Evolutionary conservation across 805 yeast genomes (phyloP).

Genomic region (Kurtzmaniella fragi): DNA sequence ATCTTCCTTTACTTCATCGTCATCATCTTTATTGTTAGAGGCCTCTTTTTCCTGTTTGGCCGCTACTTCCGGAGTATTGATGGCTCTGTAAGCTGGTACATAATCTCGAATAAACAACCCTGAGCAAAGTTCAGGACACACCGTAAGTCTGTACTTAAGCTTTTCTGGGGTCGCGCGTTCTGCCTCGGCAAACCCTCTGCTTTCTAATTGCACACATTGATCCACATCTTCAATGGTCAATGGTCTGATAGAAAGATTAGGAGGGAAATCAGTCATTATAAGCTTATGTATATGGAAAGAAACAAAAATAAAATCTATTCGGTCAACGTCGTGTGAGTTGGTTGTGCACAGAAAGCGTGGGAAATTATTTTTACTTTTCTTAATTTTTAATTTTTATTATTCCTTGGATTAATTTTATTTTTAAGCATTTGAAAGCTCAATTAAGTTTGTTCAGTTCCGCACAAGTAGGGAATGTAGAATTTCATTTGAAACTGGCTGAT

Average conservation of each 20-base stretch:
- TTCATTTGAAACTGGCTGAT: too few relatives aligned
- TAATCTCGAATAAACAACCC: constrained; percentile 81
- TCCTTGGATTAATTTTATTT: too few relatives aligned
- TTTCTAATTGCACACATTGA: constrained; percentile 58
- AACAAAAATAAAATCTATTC: background rate
- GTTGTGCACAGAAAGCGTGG: background rate
- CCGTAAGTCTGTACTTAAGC: constrained; percentile 60
- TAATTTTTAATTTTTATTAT: too few relatives aligned
- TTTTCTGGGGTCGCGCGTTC: constrained; percentile 69
- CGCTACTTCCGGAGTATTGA: constrained; percentile 38
- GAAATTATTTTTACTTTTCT: background rate
- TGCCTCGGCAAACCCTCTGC: constrained; percentile 58
- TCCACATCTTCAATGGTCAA: constrained; percentile 68
- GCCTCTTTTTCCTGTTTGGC: constrained; percentile 24
- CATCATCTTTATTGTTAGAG: constrained; percentile 21
- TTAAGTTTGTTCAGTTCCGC: too few relatives aligned
- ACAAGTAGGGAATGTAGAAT: too few relatives aligned
- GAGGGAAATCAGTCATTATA: constrained; percentile 41
- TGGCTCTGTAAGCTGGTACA: constrained; percentile 37
- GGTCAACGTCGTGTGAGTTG: background rate
- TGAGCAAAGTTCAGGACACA: constrained; percentile 86
- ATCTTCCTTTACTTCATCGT: constrained; percentile 17
- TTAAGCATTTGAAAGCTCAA: too few relatives aligned
- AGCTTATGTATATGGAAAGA: background rate
- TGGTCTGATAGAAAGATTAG: constrained; percentile 60